Conservation (phyloP, 2,329 filamentous ascomycete genomes). For the Ascochyta clinopodiicola region DNA sequence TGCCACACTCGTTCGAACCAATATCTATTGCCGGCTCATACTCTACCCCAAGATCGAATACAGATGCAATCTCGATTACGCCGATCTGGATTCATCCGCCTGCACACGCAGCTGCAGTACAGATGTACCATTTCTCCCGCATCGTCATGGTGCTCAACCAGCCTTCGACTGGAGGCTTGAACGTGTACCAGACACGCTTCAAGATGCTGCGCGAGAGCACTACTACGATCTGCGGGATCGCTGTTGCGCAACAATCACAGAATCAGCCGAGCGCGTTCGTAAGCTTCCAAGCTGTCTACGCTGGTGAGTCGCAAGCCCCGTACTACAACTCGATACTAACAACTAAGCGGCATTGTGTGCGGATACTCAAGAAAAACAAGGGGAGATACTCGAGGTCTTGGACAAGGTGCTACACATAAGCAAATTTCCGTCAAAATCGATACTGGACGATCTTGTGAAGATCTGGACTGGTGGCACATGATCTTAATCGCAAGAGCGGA, state of each 20-base stretch:
- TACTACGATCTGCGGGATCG: conserved; percentile 58
- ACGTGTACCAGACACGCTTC: conserved; percentile 55
- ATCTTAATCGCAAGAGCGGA: background rate
- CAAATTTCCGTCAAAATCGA: conserved; percentile 36
- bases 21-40: conserved; percentile 39
- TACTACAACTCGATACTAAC: background rate
- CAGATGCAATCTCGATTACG: conserved; percentile 14
- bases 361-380: conserved; percentile 29
- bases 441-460: conserved; percentile 33
- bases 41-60: conserved; percentile 14
- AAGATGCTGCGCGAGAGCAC: conserved; percentile 55
- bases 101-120: conserved; percentile 54
- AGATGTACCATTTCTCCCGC: conserved; percentile 60
- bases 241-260: conserved; percentile 48
- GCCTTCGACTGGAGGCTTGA: conserved; percentile 57
- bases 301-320: conserved; percentile 23
- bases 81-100: conserved; percentile 41
- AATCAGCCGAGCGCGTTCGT: conserved; percentile 39
- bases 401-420: conserved; percentile 27
- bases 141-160: conserved; percentile 61
- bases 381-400: conserved; percentile 23
- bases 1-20: conserved; percentile 53
- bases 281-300: conserved; percentile 40
- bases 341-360: conserved; percentile 27
- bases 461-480: conserved; percentile 29